These are phyloP conservation scores for Nemophila menziesii DNA, from an alignment of 257 asterid species.

Conservation along the genomic window DNA sequence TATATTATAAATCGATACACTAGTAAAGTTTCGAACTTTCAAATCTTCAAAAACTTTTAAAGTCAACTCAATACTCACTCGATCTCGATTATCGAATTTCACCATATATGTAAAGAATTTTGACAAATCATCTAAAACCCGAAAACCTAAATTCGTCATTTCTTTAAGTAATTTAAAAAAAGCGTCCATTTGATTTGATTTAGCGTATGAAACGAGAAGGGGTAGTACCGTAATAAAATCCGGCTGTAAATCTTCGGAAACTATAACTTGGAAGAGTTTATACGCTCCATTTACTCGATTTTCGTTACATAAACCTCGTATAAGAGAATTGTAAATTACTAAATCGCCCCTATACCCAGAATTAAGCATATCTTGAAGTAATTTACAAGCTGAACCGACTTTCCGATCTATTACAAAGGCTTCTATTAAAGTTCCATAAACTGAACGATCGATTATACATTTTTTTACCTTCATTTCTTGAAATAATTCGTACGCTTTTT, in stretches of 20 bases:
- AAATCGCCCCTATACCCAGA: constrained; percentile 91
- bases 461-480: constrained; percentile 73
- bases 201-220: constrained; percentile 51
- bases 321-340: constrained; percentile 65
- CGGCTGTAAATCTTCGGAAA: constrained; percentile 77
- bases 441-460: constrained; percentile 67
- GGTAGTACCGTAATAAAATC: constrained; percentile 62
- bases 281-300: constrained; percentile 59
- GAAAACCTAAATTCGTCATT: constrained; percentile 42
- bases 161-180: constrained; percentile 54
- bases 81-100: constrained; percentile 24
- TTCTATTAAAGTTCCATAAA: constrained; percentile 72
- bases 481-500: constrained; percentile 55
- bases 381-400: constrained; percentile 68
- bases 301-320: constrained; percentile 62
- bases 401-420: constrained; percentile 66
- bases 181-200: constrained; percentile 52
- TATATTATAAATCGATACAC: constrained; percentile 46
- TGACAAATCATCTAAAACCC: constrained; percentile 32
- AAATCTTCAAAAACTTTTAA: constrained; percentile 53
- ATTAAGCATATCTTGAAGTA: constrained; percentile 75
- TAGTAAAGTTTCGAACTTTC: constrained; percentile 29
- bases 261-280: constrained; percentile 56
- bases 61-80: constrained; percentile 34
- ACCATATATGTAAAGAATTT: constrained; percentile 48